Evolutionary conservation across 2,329 filamentous ascomycete species (phyloP).

Genomic region (Fusarium napiforme): DNA sequence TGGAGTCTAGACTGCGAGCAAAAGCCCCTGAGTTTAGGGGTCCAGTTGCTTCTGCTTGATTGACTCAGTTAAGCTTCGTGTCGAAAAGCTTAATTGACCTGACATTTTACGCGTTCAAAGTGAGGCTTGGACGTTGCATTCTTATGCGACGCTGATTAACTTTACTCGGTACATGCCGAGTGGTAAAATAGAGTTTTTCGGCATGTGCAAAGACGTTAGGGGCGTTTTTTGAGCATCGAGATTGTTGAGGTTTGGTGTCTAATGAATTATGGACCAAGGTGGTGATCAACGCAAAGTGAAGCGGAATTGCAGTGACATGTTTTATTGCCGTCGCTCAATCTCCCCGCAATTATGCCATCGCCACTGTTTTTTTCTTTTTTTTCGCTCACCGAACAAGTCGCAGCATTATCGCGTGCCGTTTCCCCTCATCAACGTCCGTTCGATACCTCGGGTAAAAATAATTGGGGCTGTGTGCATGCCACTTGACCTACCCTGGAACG

Average conservation of each 20-base stretch:
- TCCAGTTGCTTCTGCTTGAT: background rate
- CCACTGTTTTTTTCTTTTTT: background rate
- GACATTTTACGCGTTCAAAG: background rate
- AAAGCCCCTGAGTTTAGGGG: conserved; percentile 11
- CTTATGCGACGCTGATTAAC: background rate
- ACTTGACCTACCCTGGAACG: background rate
- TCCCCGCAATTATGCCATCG: background rate
- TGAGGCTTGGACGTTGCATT: background rate
- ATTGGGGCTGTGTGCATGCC: background rate
- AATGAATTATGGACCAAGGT: conserved; percentile 11
- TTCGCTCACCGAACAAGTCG: background rate
- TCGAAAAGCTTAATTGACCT: background rate
- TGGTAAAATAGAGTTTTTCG: background rate
- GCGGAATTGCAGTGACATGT: background rate
- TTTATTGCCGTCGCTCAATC: background rate
- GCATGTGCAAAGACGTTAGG: background rate
- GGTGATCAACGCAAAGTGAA: background rate
- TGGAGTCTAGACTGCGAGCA: background rate
- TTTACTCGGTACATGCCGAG: background rate
- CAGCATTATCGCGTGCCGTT: background rate
- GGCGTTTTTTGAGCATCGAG: background rate
- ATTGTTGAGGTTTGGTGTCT: background rate
- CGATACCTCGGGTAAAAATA: background rate
- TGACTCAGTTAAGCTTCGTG: background rate
- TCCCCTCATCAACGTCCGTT: background rate